Evolutionary conservation across 495 filamentous ascomycete genomes (phyloP), one percentile per base, ranked within the genome.

Genomic region (Xanthoparmelia taractica): DNA sequence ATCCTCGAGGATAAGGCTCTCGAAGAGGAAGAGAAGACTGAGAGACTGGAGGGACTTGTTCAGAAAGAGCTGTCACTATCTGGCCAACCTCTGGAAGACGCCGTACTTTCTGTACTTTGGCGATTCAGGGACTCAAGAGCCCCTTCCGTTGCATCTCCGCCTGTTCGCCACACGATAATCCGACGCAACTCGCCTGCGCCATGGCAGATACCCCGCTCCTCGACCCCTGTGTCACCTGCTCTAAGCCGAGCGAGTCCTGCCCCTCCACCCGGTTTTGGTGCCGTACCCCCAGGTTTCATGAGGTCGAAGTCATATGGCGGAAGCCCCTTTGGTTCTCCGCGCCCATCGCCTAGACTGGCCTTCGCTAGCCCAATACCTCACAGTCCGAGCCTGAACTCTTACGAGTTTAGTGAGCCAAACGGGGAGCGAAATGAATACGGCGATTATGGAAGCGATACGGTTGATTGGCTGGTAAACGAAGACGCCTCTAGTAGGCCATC

Each of bases 311-410:
- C 90, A 27, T 87, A 85, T n/a, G 86, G 83, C 23, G 80, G 80
- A 33, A 97, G 93, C 25, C 95, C 95, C 3, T 99, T 99, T 71
- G 89, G 87, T 59, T 97, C 94, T 12, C 95, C 95, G 36, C 86
- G 92, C 52, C 91, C 95, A 18, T 97, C 95, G 13, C 95, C 95
- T 38, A 84, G 95, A 61, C 86, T 97, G 45, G 90, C 91, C 34
- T 88, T 96, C 69, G 89, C 92, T 2, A 90, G 86, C 50, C 95
- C 95, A n/a, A 95, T 99, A 63, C 94, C 95, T 7, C 92, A 97
- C 70, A 97, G 92, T 59, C 95, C 95, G 36, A 96, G 82, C 69
- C 71, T 97, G 58, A 96, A 92, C 72, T 91, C 94, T 20, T 97
- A 97, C 74, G 90, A 96, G 72, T 96, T 96, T 72, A 86, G 85